Conservation (phyloP, 163 green algal species). For the Scenedesmus sp. region DNA sequence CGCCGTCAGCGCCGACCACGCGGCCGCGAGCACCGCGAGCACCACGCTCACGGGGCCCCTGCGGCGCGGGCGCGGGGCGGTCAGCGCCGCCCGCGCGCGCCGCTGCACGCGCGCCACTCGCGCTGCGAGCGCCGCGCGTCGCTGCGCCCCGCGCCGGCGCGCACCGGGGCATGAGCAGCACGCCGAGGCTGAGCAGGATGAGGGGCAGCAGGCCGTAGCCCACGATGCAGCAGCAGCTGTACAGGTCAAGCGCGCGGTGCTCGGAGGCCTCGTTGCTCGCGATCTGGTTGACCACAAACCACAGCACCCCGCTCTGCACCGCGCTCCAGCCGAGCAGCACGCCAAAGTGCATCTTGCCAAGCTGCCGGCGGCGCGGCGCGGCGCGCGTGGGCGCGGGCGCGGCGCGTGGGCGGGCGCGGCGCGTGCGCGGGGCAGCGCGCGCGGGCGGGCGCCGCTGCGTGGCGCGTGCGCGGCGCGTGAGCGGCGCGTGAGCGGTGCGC, state of each 20-base stretch:
- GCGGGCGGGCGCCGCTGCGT: no score
- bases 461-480: no score
- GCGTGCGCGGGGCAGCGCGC: no score
- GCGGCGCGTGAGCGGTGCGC: no score
- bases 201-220: conserved; percentile 91
- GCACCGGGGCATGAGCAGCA: conserved; percentile 73
- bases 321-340: conserved; percentile 94
- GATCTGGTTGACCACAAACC: conserved; percentile 86
- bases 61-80: not conserved
- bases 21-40: conserved; percentile 63
- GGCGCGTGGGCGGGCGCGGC: not conserved
- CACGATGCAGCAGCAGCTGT: conserved; percentile 83
- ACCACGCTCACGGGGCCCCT: conserved; percentile 58
- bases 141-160: not conserved
- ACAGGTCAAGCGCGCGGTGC: conserved; percentile 72
- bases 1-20: conserved; percentile 78
- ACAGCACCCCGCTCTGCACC: conserved; percentile 78
- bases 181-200: conserved; percentile 67
- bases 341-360: conserved; percentile 93
- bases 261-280: conserved; percentile 49
- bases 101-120: no score
- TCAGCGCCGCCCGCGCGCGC: no score
- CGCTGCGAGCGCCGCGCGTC: no score
- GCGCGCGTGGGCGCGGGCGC: not conserved
- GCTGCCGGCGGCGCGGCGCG: conserved; percentile 56